Percentiles rank a stretch among this genome's conserved stretches.
These are phyloP conservation scores for Mallotus repandus DNA, from an alignment of 441 rosid species.

Conservation along the genomic window DNA sequence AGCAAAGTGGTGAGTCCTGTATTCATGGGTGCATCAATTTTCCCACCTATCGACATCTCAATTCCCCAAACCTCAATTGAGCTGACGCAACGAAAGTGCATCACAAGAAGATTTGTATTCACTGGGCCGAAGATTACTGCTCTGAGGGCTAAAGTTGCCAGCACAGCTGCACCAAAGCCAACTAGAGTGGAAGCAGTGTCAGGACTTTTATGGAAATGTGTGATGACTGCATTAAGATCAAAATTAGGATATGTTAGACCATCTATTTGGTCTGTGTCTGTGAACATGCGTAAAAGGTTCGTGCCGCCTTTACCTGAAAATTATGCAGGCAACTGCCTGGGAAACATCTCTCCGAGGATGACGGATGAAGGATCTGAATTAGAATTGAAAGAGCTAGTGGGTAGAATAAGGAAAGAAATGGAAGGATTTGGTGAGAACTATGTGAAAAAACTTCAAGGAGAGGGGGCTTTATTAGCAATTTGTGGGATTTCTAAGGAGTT, in stretches of 20 bases:
- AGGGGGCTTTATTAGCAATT: conserved; percentile 9
- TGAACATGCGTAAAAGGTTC: conserved; percentile 33
- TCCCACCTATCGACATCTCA: conserved; percentile 22
- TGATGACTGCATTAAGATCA: conserved; percentile 15
- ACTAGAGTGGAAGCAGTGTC: conserved; percentile 40
- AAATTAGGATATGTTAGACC: background rate
- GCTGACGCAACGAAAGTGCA: conserved; percentile 1
- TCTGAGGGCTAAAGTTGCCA: conserved; percentile 20
- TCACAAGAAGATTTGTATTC: conserved; percentile 33
- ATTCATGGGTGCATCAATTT: conserved; percentile 20
- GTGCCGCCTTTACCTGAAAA: conserved; percentile 23
- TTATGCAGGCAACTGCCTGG: conserved; percentile 28
- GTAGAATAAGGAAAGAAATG: conserved; percentile 21
- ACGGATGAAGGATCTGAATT: background rate
- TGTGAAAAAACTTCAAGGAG: conserved; percentile 14
- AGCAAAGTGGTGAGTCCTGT: background rate
- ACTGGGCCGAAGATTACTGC: conserved; percentile 6
- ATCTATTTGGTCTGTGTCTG: conserved; percentile 19
- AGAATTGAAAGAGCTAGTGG: conserved; percentile 22
- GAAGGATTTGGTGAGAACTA: conserved; percentile 15
- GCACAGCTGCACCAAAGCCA: conserved; percentile 22
- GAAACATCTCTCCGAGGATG: background rate
- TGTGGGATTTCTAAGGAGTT: conserved; percentile 8
- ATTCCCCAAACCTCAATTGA: background rate
- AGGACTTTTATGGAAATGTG: conserved; percentile 37